These are phyloP conservation scores for Lojkania enalia DNA, from an alignment of 2,329 filamentous ascomycete genomes.

Conservation along the genomic window DNA sequence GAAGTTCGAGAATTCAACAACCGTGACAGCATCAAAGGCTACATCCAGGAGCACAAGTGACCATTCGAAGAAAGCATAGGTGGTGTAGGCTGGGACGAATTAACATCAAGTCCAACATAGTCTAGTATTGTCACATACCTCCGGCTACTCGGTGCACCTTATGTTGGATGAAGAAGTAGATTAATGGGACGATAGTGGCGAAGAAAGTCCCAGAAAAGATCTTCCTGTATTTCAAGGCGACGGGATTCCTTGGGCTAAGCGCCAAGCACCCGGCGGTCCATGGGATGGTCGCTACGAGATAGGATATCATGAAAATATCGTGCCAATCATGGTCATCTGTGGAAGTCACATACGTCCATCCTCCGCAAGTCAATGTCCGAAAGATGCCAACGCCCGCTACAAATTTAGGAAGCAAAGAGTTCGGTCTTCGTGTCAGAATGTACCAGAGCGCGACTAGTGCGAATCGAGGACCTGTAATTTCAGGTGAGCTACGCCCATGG, in stretches of 20 bases:
- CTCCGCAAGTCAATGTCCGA: constrained; percentile 89
- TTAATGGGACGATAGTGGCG: constrained; percentile 81
- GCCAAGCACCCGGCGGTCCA: constrained; percentile 93
- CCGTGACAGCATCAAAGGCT: constrained; percentile 92
- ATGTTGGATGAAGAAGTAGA: constrained; percentile 98
- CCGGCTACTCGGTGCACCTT: constrained; percentile 93
- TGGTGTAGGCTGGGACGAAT: constrained; percentile 77
- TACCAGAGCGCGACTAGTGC: constrained; percentile 91
- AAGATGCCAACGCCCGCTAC: constrained; percentile 80
- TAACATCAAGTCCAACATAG: background rate
- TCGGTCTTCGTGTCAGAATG: constrained; percentile 76
- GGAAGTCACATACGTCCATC: constrained; percentile 98
- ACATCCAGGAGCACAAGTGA: constrained; percentile 92
- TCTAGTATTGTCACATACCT: constrained; percentile 64
- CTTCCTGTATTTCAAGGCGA: constrained; percentile 86
- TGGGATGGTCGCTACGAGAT: constrained; percentile 88
- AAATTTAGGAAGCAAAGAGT: constrained; percentile 76
- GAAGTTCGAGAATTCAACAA: constrained; percentile 85
- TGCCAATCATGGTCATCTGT: constrained; percentile 99
- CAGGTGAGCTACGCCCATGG: constrained; percentile 13
- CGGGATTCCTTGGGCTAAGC: constrained; percentile 81
- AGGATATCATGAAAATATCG: constrained; percentile 99
- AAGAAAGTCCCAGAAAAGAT: constrained; percentile 84
- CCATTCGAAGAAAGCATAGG: constrained; percentile 98
- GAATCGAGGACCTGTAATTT: constrained; percentile 78